These are phyloP conservation scores for Penicillium sp. DNA, from an alignment of 2,329 filamentous ascomycete species.

Conservation along the genomic window DNA sequence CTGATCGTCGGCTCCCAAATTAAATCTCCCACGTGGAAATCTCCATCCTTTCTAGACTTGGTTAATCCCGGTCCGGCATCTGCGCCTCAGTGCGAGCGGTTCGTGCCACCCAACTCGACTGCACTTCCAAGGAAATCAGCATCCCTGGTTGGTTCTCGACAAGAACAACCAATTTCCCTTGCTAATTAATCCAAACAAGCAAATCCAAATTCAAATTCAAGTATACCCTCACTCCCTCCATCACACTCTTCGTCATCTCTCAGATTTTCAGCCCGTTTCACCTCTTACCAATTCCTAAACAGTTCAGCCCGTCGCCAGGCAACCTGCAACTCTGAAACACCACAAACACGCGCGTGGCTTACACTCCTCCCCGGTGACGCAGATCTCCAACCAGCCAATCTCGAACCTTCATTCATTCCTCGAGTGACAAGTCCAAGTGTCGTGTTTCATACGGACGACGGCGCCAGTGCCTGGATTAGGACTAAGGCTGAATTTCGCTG, in stretches of 20 bases:
- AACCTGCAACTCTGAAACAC: constrained; percentile 9
- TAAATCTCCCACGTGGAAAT: constrained; percentile 12
- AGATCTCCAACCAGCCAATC: not conserved
- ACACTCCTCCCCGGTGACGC: not conserved
- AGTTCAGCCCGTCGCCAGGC: no score
- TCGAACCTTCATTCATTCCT: not conserved
- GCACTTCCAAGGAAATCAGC: not conserved
- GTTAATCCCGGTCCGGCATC: not conserved
- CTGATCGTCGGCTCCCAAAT: constrained; percentile 6
- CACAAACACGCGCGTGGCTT: constrained; percentile 4
- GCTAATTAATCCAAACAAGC: not conserved
- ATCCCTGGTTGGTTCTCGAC: not conserved
- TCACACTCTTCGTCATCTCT: not conserved
- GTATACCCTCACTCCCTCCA: not conserved
- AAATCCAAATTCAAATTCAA: not conserved
- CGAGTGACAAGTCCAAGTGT: not conserved
- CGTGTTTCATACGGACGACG: not conserved
- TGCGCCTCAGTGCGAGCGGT: constrained; percentile 9
- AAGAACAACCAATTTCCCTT: not conserved
- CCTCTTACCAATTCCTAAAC: not conserved
- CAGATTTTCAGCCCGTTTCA: not conserved
- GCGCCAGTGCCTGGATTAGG: not conserved
- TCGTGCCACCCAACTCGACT: no score
- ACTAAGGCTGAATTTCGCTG: not conserved
- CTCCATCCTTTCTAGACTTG: not conserved